Evolutionary conservation across 192 early-diverging fungal species (phyloP).

Genomic region (Coemansia sp.): DNA sequence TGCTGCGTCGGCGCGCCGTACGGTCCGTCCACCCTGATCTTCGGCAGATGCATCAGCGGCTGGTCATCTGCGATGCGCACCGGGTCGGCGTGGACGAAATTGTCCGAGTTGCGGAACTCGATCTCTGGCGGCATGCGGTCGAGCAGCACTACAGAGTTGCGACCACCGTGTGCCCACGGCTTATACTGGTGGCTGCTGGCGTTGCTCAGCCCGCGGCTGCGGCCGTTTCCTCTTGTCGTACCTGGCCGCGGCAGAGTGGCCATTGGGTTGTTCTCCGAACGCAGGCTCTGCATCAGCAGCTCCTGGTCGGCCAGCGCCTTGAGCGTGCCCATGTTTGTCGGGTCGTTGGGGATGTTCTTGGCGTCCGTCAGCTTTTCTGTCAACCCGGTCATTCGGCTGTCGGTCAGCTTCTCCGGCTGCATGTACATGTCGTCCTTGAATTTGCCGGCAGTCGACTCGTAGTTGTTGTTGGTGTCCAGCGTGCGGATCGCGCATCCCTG

Average conservation of each 20-base stretch:
- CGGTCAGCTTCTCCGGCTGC: conserved; percentile 12
- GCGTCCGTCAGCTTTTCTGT: conserved; percentile 11
- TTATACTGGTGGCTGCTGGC: conserved; percentile 16
- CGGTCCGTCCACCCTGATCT: conserved; percentile 72
- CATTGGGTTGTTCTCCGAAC: conserved; percentile 36
- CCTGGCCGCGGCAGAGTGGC: conserved; percentile 40
- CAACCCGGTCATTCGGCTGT: conserved; percentile 8
- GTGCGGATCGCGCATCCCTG: conserved; percentile 39
- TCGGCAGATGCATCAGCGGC: conserved; percentile 54
- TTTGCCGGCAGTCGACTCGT: neutral
- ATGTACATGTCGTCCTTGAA: conserved; percentile 21
- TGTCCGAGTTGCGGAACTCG: conserved; percentile 32
- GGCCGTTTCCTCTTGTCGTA: conserved; percentile 17
- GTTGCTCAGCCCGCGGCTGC: conserved; percentile 13
- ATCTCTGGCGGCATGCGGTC: conserved; percentile 49
- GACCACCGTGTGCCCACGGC: conserved; percentile 48
- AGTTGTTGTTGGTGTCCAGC: conserved; percentile 7
- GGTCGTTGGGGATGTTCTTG: conserved; percentile 7
- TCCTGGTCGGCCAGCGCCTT: conserved; percentile 49
- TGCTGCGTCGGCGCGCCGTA: conserved; percentile 80
- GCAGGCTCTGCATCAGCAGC: conserved; percentile 45
- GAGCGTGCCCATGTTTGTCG: conserved; percentile 26
- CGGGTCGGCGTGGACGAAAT: conserved; percentile 13
- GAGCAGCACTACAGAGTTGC: conserved; percentile 43
- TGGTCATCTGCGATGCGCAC: conserved; percentile 17